These are phyloP conservation scores for Phaseolus coccineus DNA, from an alignment of 331 rosid genomes.

Conservation along the genomic window DNA sequence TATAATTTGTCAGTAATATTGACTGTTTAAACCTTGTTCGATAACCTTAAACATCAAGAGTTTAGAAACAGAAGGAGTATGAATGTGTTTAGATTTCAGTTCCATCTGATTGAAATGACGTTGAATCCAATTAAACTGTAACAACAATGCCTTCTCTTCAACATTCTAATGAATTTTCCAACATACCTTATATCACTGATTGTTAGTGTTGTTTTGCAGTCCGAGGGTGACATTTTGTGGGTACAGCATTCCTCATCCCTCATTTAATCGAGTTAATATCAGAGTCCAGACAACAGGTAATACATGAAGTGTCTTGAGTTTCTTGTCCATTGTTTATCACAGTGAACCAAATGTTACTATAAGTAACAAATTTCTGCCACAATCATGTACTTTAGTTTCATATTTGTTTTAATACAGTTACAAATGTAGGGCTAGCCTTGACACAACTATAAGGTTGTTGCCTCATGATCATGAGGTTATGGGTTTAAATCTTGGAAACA, in stretches of 20 bases:
- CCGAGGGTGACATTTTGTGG: slow-evolving; percentile 78
- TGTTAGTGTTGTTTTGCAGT: slow-evolving; percentile 57
- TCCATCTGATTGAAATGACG: too few species aligned
- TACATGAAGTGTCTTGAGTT: slow-evolving; percentile 12
- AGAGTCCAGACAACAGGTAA: slow-evolving; percentile 87
- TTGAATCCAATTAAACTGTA: too few species aligned
- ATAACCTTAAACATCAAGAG: too few species aligned
- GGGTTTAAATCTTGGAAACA: background rate
- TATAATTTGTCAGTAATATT: too few species aligned
- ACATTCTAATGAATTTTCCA: too few species aligned
- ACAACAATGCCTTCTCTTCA: too few species aligned
- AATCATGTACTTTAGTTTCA: background rate
- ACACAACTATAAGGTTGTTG: background rate
- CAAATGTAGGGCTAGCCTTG: background rate
- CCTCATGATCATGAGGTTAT: background rate
- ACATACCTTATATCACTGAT: background rate
- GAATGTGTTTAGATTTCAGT: too few species aligned
- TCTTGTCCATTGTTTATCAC: background rate
- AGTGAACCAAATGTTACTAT: background rate
- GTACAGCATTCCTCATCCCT: slow-evolving; percentile 93
- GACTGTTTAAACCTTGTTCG: too few species aligned
- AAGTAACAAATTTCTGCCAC: slow-evolving; percentile 10
- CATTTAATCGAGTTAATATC: slow-evolving; percentile 78
- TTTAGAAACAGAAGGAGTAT: too few species aligned
- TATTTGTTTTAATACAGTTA: background rate